A percentile compares a stretch with the other conserved stretches of the same genome.
phyloP scores from a whole-genome alignment of 2,329 filamentous ascomycete species.

The Purpureocillium takamizusanense region DNA sequence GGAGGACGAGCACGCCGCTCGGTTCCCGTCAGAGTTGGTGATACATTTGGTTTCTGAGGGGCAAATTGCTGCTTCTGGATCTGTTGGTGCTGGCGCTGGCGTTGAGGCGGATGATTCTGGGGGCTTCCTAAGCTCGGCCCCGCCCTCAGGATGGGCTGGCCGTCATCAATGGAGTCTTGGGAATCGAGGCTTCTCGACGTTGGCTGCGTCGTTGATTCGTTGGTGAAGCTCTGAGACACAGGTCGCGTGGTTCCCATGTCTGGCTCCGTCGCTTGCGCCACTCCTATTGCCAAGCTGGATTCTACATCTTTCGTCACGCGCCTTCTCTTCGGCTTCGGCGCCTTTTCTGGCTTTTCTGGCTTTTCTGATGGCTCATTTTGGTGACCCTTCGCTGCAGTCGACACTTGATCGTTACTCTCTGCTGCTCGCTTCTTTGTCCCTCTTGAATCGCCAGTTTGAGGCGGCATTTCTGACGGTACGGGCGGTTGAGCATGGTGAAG shows the following conservation, averaged over 20 bases:
- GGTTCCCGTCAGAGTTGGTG: slow-evolving; percentile 1
- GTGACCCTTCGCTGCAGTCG: background rate
- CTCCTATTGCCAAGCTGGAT: slow-evolving; percentile 2
- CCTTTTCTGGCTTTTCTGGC: background rate
- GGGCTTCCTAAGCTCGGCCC: slow-evolving; percentile 7
- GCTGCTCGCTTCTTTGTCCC: background rate
- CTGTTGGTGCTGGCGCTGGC: slow-evolving; percentile 9
- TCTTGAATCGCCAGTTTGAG: background rate
- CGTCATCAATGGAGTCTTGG: slow-evolving; percentile 5
- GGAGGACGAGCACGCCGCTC: background rate
- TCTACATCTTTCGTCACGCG: slow-evolving; percentile 13
- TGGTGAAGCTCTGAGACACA: slow-evolving; percentile 3
- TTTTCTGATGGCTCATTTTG: background rate
- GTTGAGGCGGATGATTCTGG: slow-evolving; percentile 5
- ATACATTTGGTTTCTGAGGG: slow-evolving; percentile 1
- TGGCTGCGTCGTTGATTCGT: slow-evolving; percentile 5
- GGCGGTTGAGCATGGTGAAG: too few relatives aligned
- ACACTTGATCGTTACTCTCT: slow-evolving; percentile 1
- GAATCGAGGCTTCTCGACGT: slow-evolving; percentile 9
- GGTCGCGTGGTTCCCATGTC: slow-evolving; percentile 8
- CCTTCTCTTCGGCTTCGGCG: slow-evolving; percentile 13
- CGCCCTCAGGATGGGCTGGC: slow-evolving; percentile 2
- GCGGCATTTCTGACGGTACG: too few relatives aligned
- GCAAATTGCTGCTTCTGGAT: slow-evolving; percentile 7
- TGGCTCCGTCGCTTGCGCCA: too few relatives aligned